Conservation (phyloP, 345 rosid species). For the Ailanthus altissimus region DNA sequence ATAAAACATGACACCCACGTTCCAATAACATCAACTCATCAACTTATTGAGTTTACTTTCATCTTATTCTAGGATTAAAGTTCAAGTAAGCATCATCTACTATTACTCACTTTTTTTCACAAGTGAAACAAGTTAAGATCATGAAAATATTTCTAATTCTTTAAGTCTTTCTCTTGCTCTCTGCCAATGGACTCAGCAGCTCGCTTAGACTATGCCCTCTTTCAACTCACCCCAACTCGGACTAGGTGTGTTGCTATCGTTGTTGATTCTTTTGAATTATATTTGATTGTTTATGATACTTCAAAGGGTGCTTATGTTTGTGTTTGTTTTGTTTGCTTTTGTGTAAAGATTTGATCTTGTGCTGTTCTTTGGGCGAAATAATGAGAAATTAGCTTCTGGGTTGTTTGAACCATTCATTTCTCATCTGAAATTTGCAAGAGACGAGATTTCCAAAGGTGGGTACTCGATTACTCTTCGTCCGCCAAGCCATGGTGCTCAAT, state of each 20-base stretch:
- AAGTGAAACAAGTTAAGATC: background rate
- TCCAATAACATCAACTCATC: background rate
- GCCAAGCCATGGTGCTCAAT: slow-evolving; percentile 47
- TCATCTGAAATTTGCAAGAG: slow-evolving; percentile 72
- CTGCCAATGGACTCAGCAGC: slow-evolving; percentile 54
- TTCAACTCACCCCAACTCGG: slow-evolving; percentile 92
- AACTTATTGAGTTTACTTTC: background rate
- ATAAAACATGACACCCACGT: slow-evolving; percentile 5
- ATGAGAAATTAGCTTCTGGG: slow-evolving; percentile 88
- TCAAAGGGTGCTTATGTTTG: background rate
- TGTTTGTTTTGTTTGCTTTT: background rate
- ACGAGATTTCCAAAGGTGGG: slow-evolving; percentile 83
- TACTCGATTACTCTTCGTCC: slow-evolving; percentile 79
- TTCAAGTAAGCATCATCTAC: background rate
- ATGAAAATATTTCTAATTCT: slow-evolving; percentile 10
- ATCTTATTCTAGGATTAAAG: background rate
- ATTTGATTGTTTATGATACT: background rate
- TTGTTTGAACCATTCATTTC: slow-evolving; percentile 75
- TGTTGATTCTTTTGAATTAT: background rate
- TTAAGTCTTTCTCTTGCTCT: slow-evolving; percentile 2
- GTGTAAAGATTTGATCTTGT: slow-evolving; percentile 71
- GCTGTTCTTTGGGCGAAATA: slow-evolving; percentile 57
- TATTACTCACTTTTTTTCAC: background rate
- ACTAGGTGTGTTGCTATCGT: slow-evolving; percentile 49
- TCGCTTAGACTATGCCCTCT: slow-evolving; percentile 69